A percentile compares a stretch with the other conserved stretches of the same genome.
Conservation (phyloP, 164 flowering plant species). For the Nymphaea colorata region DNA sequence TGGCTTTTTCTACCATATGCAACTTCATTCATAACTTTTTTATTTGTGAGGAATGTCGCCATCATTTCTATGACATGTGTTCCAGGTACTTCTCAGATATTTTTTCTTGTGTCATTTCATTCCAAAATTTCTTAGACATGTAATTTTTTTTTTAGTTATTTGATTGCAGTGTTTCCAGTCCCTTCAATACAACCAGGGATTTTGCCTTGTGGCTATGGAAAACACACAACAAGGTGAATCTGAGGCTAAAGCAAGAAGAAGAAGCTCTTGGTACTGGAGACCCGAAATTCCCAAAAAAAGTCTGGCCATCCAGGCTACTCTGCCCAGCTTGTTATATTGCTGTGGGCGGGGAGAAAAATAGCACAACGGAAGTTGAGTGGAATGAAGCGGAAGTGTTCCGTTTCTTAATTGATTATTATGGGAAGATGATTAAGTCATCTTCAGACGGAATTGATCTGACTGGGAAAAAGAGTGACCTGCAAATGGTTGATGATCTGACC, state of each 20-base stretch:
- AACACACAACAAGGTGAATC: slow-evolving; percentile 79
- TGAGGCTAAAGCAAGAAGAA: slow-evolving; percentile 75
- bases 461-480: slow-evolving; percentile 9
- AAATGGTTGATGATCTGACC: slow-evolving; percentile 28
- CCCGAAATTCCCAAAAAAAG: slow-evolving; percentile 80
- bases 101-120: neutral
- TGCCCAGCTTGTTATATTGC: slow-evolving; percentile 68
- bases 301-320: slow-evolving; percentile 85
- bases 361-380: slow-evolving; percentile 37
- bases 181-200: slow-evolving; percentile 60
- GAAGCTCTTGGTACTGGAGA: slow-evolving; percentile 56
- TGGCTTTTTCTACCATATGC: slow-evolving; percentile 59
- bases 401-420: slow-evolving; percentile 62
- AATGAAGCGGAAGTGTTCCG: slow-evolving; percentile 56
- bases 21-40: slow-evolving; percentile 83
- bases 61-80: slow-evolving; percentile 82
- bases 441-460: slow-evolving; percentile 37
- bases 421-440: slow-evolving; percentile 40
- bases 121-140: neutral
- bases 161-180: slow-evolving; percentile 48
- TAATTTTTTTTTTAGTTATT: neutral
- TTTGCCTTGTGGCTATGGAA: slow-evolving; percentile 88
- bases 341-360: neutral
- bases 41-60: slow-evolving; percentile 90
- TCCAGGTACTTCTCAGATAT: slow-evolving; percentile 45